Evolutionary conservation across 2,329 filamentous ascomycete species (phyloP), one percentile per base, ranked within the genome.

Genomic region (Aspergillus tanneri): DNA sequence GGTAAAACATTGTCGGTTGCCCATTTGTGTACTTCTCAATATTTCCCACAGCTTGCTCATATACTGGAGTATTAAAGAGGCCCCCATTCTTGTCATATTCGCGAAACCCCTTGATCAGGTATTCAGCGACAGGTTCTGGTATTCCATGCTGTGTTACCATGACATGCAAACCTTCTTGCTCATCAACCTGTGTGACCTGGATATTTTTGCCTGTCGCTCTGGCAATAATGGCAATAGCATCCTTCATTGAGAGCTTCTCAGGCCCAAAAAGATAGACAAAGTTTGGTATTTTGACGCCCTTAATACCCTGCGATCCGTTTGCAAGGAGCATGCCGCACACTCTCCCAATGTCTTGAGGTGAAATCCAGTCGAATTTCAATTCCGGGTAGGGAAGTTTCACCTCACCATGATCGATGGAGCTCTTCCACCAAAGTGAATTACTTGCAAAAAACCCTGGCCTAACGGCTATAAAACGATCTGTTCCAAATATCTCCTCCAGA

Each of bases 401-500:
- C 8, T 70, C 58, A 0, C 64, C 67, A 0, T 48, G 54, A 3
- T 49, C 22, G 12, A 74, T 64, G 4, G 52, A 61, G 6, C 44
- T 35, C 43, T 55, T 60, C 36, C 63, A 65, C 43, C 56, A 60
- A 0, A 67, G 24, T 14, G 65, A 22, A 50, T 80, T 80, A 10
- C 60, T 77, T 9, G 68, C 70, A 50, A 79, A 80, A 8, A 46
- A 66, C 1, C 63, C 73, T 0, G 75, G 73, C 6, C 77, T 65
- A 1, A 77, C 46, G 0, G 70, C 69, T 2, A 72, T 66, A 46
- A 70, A 77, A 5, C 62, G 57, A 8, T 61, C 59, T 3, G 47
- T 11, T 0, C 73, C 69, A 34, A 72, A 76, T 0, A 74, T 55
- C 4, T 74, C 68, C 3, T 70, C 61, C 21, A 79, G 60, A 19